Percentiles rank a stretch among this genome's conserved stretches.
phyloP scores from a whole-genome alignment of 768 basidiomycete genomes.

The Lanmaoa rubissima region DNA sequence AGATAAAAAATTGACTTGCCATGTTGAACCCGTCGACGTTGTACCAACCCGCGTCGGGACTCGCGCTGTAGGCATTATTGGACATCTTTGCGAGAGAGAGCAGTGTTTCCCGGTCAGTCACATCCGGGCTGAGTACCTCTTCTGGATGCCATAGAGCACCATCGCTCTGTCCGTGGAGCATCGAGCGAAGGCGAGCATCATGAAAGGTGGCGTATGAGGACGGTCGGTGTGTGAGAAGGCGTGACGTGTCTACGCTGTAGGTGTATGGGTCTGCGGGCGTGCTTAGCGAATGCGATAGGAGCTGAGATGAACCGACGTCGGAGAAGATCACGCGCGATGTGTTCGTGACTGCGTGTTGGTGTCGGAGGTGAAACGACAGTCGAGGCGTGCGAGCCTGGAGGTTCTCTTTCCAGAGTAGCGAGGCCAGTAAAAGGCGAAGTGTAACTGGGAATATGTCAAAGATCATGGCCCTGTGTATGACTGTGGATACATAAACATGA shows the following conservation, averaged over 20 bases:
- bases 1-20: slow-evolving; percentile 34
- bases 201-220: slow-evolving; percentile 38
- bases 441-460: slow-evolving; percentile 37
- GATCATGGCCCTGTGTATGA: slow-evolving; percentile 13
- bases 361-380: slow-evolving; percentile 62
- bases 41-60: slow-evolving; percentile 66
- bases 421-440: slow-evolving; percentile 42
- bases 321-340: slow-evolving; percentile 58
- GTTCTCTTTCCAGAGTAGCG: slow-evolving; percentile 37
- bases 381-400: slow-evolving; percentile 33
- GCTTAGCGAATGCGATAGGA: slow-evolving; percentile 25
- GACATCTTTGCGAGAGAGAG: slow-evolving; percentile 86
- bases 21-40: slow-evolving; percentile 62
- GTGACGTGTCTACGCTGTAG: slow-evolving; percentile 43
- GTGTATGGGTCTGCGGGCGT: slow-evolving; percentile 29
- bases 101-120: slow-evolving; percentile 67
- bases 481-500: background rate
- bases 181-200: slow-evolving; percentile 37
- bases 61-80: slow-evolving; percentile 71
- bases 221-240: slow-evolving; percentile 44
- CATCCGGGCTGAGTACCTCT: slow-evolving; percentile 68
- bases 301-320: slow-evolving; percentile 41
- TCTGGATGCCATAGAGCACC: slow-evolving; percentile 60
- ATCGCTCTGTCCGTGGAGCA: slow-evolving; percentile 39
- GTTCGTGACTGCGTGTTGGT: slow-evolving; percentile 57